Base-by-base conservation (phyloP, 2,329 filamentous ascomycete genomes). In the Myotisia sp. region DNA sequence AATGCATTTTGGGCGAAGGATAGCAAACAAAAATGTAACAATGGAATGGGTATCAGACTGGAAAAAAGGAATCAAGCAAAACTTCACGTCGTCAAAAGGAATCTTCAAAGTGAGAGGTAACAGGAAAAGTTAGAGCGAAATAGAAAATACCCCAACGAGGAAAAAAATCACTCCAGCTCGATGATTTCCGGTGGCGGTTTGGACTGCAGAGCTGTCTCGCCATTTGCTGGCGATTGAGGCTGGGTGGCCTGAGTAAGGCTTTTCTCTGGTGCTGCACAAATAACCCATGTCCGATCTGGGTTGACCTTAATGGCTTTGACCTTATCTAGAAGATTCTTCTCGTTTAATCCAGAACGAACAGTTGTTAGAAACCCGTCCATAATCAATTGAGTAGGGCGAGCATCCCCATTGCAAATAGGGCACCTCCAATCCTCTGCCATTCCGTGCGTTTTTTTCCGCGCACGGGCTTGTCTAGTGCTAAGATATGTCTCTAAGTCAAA, bases 401-500 rank as follows among this genome's bases (percentile, higher is more conserved):
- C 84, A 53, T 94, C 86, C 20, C 60, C 62, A 17, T 66, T 65
- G 54, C 87, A 95, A 19, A 92, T 73, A 0, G 90, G 90, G 47
- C 90, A 98, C 42, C 71, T 78, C 85, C 86, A 94, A 34, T 72
- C 71, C 35, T 66, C 65, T 24, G 52, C 45, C 32, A 52, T 34
- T 14, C 45, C 41, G 16, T 43, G 37, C 12, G 29, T 19, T 28
- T 34, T 33, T 62, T 52, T 32, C 9, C 59, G 56, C 4, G 64
- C 62, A 26, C 53, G 58, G 16, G 52, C 55, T 14, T 46, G 51
- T 10, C 82, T 73, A 4, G 78, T 82, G 9, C 64, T 55, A 6
- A 98, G 68, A 62, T 83, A 95, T 1, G 72, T 86, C 13, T 79
- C 70, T 5, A 94, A 71, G 52, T 95, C 87, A 51, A 95, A 94